Percentiles rank a stretch among this genome's conserved stretches.
These are phyloP conservation scores for Escovopsis weberi DNA, from an alignment of 2,329 filamentous ascomycete species.

Conservation along the genomic window DNA sequence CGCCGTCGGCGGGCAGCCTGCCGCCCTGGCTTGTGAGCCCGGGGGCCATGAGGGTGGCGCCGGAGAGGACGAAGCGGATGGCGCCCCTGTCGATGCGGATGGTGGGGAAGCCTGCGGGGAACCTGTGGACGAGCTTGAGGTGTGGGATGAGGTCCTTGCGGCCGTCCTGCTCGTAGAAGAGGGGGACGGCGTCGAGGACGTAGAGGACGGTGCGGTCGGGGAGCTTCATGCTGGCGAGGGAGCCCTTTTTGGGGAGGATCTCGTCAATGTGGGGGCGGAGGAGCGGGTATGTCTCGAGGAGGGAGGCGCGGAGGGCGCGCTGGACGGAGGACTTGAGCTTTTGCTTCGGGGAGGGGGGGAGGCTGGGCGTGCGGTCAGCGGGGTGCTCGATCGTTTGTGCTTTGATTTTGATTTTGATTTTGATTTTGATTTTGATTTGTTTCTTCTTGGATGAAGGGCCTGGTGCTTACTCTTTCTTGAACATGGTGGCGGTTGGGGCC, in stretches of 20 bases:
- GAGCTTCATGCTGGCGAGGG: conserved; percentile 80
- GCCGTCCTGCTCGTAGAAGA: conserved; percentile 81
- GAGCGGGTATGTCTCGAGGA: conserved; percentile 73
- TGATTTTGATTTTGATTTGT: background rate
- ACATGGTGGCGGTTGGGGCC: conserved; percentile 44
- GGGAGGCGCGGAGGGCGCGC: conserved; percentile 67
- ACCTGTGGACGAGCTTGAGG: conserved; percentile 77
- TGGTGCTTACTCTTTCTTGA: conserved; percentile 61
- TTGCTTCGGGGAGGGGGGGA: conserved; percentile 66
- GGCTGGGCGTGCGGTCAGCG: conserved; percentile 28
- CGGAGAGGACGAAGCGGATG: conserved; percentile 88
- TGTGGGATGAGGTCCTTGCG: conserved; percentile 65
- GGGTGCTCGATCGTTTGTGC: too few relatives aligned
- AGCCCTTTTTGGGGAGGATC: conserved; percentile 86
- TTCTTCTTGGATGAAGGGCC: background rate
- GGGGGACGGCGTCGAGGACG: conserved; percentile 58
- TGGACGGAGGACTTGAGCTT: conserved; percentile 97
- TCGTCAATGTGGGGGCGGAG: conserved; percentile 84
- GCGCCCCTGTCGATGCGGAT: conserved; percentile 89
- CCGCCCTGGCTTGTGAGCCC: conserved; percentile 78
- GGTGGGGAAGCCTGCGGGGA: conserved; percentile 68
- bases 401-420: too few relatives aligned
- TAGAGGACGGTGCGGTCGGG: conserved; percentile 85
- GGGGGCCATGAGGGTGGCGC: conserved; percentile 91
- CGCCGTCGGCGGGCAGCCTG: conserved; percentile 47